Evolutionary conservation across 2,329 filamentous ascomycete genomes (phyloP).

Genomic region (Dactylellina cionopaga): DNA sequence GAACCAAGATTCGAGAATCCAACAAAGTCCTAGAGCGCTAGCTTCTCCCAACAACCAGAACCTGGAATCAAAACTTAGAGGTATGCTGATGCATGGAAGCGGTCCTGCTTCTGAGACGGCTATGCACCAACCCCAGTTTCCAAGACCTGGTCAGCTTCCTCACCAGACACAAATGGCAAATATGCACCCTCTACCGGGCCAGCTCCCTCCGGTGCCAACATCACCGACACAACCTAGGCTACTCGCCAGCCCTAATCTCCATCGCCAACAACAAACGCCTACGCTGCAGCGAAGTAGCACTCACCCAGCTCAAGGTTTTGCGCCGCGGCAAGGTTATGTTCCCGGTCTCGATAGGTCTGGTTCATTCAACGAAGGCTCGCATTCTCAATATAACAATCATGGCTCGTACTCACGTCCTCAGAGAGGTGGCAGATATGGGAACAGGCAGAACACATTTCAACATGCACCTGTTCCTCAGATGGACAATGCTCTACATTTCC

Average conservation of each 20-base stretch:
- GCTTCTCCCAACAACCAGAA: background rate
- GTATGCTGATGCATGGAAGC: conserved; percentile 27
- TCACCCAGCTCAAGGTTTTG: conserved; percentile 9
- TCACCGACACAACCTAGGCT: conserved; percentile 16
- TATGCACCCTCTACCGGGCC: background rate
- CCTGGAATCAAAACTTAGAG: conserved; percentile 40
- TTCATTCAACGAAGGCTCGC: conserved; percentile 14
- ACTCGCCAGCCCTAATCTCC: conserved; percentile 34
- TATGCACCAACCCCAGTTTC: background rate
- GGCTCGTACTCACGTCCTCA: conserved; percentile 22
- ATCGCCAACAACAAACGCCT: conserved; percentile 28
- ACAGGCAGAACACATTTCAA: conserved; percentile 10
- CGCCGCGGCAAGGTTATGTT: background rate
- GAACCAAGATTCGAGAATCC: conserved; percentile 5
- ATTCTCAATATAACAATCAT: conserved; percentile 5
- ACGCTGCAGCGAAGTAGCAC: conserved; percentile 41
- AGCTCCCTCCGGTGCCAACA: conserved; percentile 17
- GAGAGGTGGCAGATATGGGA: conserved; percentile 31
- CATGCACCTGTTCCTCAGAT: conserved; percentile 38
- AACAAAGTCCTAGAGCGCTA: conserved; percentile 7
- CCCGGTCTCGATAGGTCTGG: conserved; percentile 34
- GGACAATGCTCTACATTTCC: conserved; percentile 49
- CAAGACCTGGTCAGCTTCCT: background rate
- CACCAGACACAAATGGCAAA: background rate
- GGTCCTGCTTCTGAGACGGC: background rate